Percentiles rank a stretch among this genome's conserved stretches.
phyloP scores from a whole-genome alignment of 1,139 yeast genomes.

The Suhomyces yuchorum region DNA sequence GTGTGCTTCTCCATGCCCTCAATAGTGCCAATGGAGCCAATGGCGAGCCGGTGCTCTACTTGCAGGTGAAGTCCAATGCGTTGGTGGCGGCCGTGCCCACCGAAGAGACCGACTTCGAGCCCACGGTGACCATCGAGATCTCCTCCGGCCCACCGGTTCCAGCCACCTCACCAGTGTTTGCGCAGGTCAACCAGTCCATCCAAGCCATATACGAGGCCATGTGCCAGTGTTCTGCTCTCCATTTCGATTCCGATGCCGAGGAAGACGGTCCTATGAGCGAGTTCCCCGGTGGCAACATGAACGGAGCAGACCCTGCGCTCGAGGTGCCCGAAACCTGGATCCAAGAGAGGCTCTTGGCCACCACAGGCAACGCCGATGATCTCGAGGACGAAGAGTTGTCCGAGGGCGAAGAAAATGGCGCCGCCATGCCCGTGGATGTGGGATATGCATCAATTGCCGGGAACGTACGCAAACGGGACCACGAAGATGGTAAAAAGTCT shows the following conservation, averaged over 20 bases:
- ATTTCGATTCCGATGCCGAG: conserved; percentile 33
- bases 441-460: conserved; percentile 45
- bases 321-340: conserved; percentile 30
- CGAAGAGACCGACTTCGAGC: conserved; percentile 20
- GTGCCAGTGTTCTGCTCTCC: conserved; percentile 42
- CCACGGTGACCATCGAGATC: conserved; percentile 25
- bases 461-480: conserved; percentile 30
- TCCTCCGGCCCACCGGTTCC: background rate
- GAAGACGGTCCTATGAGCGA: conserved; percentile 11
- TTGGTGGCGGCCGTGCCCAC: conserved; percentile 17
- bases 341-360: conserved; percentile 20
- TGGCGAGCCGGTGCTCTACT: conserved; percentile 27
- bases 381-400: conserved; percentile 25
- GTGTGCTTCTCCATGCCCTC: conserved; percentile 42
- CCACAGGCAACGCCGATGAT: conserved; percentile 44
- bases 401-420: conserved; percentile 22
- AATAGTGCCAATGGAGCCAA: conserved; percentile 15
- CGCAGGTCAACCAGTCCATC: conserved; percentile 15
- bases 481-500: conserved; percentile 15
- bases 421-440: conserved; percentile 51
- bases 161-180: conserved; percentile 16
- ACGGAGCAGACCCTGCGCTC: conserved; percentile 15
- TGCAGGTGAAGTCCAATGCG: conserved; percentile 35
- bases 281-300: background rate
- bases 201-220: conserved; percentile 37